Conservation (phyloP, 2,329 filamentous ascomycete species). For the Pseudogymnoascus sp. region DNA sequence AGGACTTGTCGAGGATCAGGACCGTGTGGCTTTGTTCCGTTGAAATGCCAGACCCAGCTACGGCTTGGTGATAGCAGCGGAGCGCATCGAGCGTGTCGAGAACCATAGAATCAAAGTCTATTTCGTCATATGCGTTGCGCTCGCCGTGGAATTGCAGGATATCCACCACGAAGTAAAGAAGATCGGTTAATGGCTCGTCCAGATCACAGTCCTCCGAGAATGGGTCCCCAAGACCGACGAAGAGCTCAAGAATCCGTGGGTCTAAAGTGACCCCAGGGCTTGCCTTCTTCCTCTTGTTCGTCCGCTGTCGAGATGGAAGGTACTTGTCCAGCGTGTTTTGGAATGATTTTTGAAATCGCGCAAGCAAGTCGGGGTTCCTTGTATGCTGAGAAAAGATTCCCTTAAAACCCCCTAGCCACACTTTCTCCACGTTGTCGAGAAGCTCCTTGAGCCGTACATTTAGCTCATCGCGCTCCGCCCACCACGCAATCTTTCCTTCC, state of each 20-base stretch:
- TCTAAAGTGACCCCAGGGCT: slow-evolving; percentile 42
- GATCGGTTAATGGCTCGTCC: slow-evolving; percentile 82
- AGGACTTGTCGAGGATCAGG: slow-evolving; percentile 79
- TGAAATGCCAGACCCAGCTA: slow-evolving; percentile 28
- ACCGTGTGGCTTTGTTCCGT: slow-evolving; percentile 61
- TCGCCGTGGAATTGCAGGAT: slow-evolving; percentile 96
- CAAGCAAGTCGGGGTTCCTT: slow-evolving; percentile 54
- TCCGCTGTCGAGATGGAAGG: slow-evolving; percentile 69
- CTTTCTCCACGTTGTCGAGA: slow-evolving; percentile 76
- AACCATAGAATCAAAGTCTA: slow-evolving; percentile 89
- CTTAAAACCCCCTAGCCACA: slow-evolving; percentile 92
- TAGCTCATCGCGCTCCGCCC: slow-evolving; percentile 72
- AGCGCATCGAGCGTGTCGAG: slow-evolving; percentile 82
- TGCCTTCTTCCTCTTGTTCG: slow-evolving; percentile 44
- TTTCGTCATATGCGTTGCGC: slow-evolving; percentile 92
- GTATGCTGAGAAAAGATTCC: slow-evolving; percentile 79
- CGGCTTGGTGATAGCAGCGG: slow-evolving; percentile 59
- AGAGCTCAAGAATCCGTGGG: slow-evolving; percentile 70
- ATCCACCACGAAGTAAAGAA: slow-evolving; percentile 93
- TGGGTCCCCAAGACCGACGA: slow-evolving; percentile 74
- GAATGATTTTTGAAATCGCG: slow-evolving; percentile 69
- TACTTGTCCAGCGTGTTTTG: slow-evolving; percentile 72
- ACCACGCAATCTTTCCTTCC: slow-evolving; percentile 77
- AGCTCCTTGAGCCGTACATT: slow-evolving; percentile 71
- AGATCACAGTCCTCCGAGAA: slow-evolving; percentile 60